phyloP scores from a whole-genome alignment of 2,329 filamentous ascomycete species.

The Pseudogymnoascus sp. region DNA sequence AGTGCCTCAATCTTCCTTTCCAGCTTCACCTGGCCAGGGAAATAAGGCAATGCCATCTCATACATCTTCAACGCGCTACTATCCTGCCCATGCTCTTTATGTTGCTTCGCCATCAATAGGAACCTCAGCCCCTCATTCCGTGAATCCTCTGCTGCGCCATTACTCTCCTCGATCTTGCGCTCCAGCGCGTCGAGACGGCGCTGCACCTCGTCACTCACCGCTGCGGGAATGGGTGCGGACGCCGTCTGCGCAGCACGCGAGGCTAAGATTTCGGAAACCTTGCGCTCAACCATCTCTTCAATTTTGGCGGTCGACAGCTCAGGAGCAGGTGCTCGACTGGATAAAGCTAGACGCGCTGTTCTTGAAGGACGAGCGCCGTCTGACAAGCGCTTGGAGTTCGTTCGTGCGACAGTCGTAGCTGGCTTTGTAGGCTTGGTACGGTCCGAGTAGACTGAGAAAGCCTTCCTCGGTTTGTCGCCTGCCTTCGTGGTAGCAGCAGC shows the following conservation, averaged over 20 bases:
- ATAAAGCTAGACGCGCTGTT: constrained; percentile 31
- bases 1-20: constrained; percentile 60
- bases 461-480: constrained; percentile 67
- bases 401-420: constrained; percentile 21
- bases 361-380: constrained; percentile 39
- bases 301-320: constrained; percentile 64
- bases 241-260: constrained; percentile 56
- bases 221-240: constrained; percentile 31
- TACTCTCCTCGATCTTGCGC: constrained; percentile 68
- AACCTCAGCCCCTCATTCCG: constrained; percentile 77
- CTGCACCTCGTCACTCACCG: constrained; percentile 70
- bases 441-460: constrained; percentile 82
- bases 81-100: constrained; percentile 76
- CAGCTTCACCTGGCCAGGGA: constrained; percentile 75
- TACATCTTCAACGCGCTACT: constrained; percentile 75
- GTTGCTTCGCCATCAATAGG: constrained; percentile 83
- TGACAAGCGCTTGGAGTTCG: constrained; percentile 29
- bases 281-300: constrained; percentile 85
- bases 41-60: constrained; percentile 72
- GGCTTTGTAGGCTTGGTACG: constrained; percentile 42
- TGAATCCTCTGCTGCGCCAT: constrained; percentile 54
- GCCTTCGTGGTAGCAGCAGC: constrained; percentile 43
- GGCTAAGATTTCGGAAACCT: constrained; percentile 81
- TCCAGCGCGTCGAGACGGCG: constrained; percentile 76
- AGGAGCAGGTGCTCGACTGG: constrained; percentile 32